Evolutionary conservation across 2,329 filamentous ascomycete genomes (phyloP), one percentile per base, ranked within the genome.

Genomic region (Aureobasidium pullulans): DNA sequence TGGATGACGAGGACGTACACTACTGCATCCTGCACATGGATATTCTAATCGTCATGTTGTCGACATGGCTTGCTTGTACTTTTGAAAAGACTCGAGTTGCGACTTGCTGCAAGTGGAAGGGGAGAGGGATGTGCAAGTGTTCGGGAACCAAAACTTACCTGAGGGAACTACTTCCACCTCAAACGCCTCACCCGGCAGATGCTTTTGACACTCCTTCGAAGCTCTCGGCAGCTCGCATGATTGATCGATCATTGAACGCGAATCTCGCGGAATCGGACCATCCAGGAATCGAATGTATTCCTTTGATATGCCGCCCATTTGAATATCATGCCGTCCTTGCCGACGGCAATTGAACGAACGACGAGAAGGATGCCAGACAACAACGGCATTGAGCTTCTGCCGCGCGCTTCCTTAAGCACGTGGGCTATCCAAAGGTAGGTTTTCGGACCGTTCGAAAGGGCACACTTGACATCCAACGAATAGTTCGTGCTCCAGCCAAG

Each of bases 381-480:
- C 8, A 31, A 23, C 19, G 19, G 11, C 48, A 50, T 11, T 28
- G 34, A 16, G 48, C 48, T 4, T 32, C 15, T 52, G 36, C 15
- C 36, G 48, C 16, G 23, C 42, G n/a, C 34, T 29, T 13, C 40
- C 8, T n/a, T 13, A 37, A 56, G 19, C 52, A 56, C 52, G 52
- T 46, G 52, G 52, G 52, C 52, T 49, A 31, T 9, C 29, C 9
- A 23, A 44, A 29, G 16, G 40, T 28, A 46, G 8, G 40, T 13
- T 44, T 8, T 46, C 52, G 52, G 52, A 46, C 52, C 52, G 40
- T 56, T 56, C 52, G n/a, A 42, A 44, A 10, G 28, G 29, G 6
- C n/a, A 28, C 40, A 13, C 52, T 46, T 54, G 36, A 56, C 40
- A 31, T 56, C 37, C 40, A 46, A 56, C 52, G 40, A 10, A 46